A percentile compares a stretch with the other conserved stretches of the same genome.
These are phyloP conservation scores for Kockiozyma suomiensis DNA, from an alignment of 805 yeast species.

Conservation along the genomic window DNA sequence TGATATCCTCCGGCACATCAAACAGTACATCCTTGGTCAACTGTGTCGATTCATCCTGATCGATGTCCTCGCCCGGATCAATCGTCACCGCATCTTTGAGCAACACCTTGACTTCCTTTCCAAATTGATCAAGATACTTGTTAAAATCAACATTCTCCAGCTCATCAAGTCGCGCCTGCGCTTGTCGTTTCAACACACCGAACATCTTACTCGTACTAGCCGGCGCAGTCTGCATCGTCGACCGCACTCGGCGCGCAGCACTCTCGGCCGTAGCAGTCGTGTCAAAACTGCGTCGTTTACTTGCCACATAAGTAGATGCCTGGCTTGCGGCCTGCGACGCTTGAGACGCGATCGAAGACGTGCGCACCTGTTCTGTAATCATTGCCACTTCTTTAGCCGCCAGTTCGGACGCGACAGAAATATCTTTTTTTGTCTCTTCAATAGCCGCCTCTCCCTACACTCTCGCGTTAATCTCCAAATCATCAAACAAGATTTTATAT, in stretches of 20 bases:
- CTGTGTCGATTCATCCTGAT: neutral
- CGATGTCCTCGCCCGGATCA: slow-evolving; percentile 31
- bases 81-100: slow-evolving; percentile 49
- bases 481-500: too few relatives aligned
- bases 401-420: slow-evolving; percentile 35
- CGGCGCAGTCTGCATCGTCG: slow-evolving; percentile 20
- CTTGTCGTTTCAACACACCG: slow-evolving; percentile 44
- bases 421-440: slow-evolving; percentile 38
- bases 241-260: slow-evolving; percentile 8
- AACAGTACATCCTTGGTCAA: slow-evolving; percentile 26
- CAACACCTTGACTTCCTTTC: slow-evolving; percentile 50
- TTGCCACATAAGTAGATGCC: slow-evolving; percentile 11
- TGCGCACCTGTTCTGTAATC: slow-evolving; percentile 24
- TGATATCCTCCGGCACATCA: slow-evolving; percentile 26
- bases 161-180: slow-evolving; percentile 67
- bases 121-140: slow-evolving; percentile 57
- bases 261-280: slow-evolving; percentile 1
- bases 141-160: slow-evolving; percentile 79
- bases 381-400: slow-evolving; percentile 27
- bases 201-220: slow-evolving; percentile 39
- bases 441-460: slow-evolving; percentile 36
- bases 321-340: slow-evolving; percentile 17
- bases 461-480: neutral
- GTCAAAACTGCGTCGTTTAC: slow-evolving; percentile 21
- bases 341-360: slow-evolving; percentile 29